These are phyloP conservation scores for Pythium biforme DNA, from an alignment of 352 stramenopile species.

Conservation along the genomic window DNA sequence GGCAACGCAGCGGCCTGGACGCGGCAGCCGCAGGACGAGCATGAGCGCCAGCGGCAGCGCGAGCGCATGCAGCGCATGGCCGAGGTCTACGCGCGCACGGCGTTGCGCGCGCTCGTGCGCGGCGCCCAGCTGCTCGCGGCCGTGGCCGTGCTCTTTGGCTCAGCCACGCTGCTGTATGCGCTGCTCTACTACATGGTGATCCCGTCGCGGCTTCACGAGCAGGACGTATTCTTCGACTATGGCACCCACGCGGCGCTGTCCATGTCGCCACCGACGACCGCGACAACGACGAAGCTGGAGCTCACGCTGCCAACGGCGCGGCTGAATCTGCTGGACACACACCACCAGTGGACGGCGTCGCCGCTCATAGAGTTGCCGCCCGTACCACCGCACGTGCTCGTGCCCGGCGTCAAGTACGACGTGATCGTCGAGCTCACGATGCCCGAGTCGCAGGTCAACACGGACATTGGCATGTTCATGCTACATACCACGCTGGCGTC, in stretches of 20 bases:
- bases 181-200: slow-evolving; percentile 80
- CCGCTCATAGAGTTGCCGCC: slow-evolving; percentile 27
- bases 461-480: slow-evolving; percentile 81
- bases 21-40: slow-evolving; percentile 32
- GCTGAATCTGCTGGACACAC: slow-evolving; percentile 51
- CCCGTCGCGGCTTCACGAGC: slow-evolving; percentile 71
- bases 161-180: slow-evolving; percentile 62
- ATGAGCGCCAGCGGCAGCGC: slow-evolving; percentile 44
- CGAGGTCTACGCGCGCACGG: slow-evolving; percentile 31
- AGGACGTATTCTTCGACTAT: slow-evolving; percentile 78
- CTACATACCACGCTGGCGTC: slow-evolving; percentile 46
- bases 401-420: slow-evolving; percentile 75
- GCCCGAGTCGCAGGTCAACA: slow-evolving; percentile 59
- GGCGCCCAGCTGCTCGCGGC: slow-evolving; percentile 30
- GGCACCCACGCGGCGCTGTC: slow-evolving; percentile 45
- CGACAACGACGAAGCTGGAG: not conserved
- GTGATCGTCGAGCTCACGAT: slow-evolving; percentile 72
- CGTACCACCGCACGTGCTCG: slow-evolving; percentile 35
- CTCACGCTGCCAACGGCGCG: slow-evolving; percentile 49
- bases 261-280: not conserved
- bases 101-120: slow-evolving; percentile 39
- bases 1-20: slow-evolving; percentile 24
- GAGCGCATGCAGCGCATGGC: slow-evolving; percentile 37
- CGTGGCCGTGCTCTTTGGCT: slow-evolving; percentile 46
- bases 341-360: slow-evolving; percentile 59